Evolutionary conservation across 345 rosid species (phyloP).

Genomic region (Limnanthes douglasii): DNA sequence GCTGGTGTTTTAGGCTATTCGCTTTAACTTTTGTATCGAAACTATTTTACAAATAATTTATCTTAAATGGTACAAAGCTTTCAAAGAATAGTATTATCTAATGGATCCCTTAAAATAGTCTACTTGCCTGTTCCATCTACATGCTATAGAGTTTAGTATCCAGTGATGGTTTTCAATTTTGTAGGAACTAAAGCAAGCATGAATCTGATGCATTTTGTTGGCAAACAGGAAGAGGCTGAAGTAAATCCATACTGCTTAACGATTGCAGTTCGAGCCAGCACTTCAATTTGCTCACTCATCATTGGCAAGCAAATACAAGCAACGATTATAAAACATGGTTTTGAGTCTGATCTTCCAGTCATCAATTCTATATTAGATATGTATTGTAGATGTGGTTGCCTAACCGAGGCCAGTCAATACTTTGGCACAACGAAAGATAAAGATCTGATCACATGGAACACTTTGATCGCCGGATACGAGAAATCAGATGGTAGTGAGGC

Average conservation of each 20-base stretch:
- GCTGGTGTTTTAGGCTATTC: not conserved
- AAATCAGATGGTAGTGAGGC: constrained; percentile 35
- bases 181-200: no score
- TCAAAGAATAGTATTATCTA: no score
- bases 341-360: constrained; percentile 57
- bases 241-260: constrained; percentile 56
- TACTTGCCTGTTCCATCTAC: no score
- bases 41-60: no score
- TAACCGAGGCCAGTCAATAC: constrained; percentile 39
- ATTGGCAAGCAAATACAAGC: constrained; percentile 63
- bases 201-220: constrained; percentile 6
- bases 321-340: constrained; percentile 36
- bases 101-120: no score
- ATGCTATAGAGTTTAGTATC: no score
- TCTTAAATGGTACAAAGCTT: no score
- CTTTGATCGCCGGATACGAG: constrained; percentile 63
- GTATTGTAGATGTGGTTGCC: constrained; percentile 68
- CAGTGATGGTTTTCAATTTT: no score
- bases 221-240: constrained; percentile 43
- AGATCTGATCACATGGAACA: constrained; percentile 79
- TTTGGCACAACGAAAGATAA: constrained; percentile 60
- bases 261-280: constrained; percentile 74
- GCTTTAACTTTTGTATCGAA: no score
- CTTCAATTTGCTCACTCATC: constrained; percentile 35
- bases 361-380: constrained; percentile 79